Percentiles rank a stretch among this genome's conserved stretches.
Evolutionary conservation across 2,329 filamentous ascomycete species (phyloP).

Genomic region (Exophiala dermatitidis): DNA sequence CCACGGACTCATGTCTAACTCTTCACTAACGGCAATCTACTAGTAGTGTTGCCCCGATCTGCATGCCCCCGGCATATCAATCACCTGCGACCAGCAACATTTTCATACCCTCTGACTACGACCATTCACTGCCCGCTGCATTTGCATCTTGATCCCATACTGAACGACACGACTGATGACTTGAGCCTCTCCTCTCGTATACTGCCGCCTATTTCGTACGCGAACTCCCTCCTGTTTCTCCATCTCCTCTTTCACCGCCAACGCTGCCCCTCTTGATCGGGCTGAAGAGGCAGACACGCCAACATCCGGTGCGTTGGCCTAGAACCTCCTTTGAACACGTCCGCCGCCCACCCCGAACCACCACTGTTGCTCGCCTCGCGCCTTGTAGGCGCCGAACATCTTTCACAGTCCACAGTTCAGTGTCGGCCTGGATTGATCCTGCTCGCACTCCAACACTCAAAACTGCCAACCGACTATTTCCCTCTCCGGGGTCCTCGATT

Average conservation of each 20-base stretch:
- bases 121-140: too few species aligned
- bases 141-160: too few species aligned
- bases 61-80: too few species aligned
- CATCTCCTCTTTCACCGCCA: not conserved
- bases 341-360: slow-evolving; percentile 9
- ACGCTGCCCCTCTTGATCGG: not conserved
- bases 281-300: slow-evolving; percentile 1
- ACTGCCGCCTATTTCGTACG: too few species aligned
- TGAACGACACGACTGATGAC: too few species aligned
- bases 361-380: slow-evolving; percentile 1
- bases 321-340: slow-evolving; percentile 6
- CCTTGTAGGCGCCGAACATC: slow-evolving; percentile 1
- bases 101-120: too few species aligned
- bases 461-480: not conserved
- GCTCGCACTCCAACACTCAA: not conserved
- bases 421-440: slow-evolving; percentile 8
- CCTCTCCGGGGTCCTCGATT: not conserved
- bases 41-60: too few species aligned
- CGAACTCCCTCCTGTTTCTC: not conserved
- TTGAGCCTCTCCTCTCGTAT: too few species aligned
- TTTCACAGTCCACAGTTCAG: not conserved
- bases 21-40: too few species aligned
- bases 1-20: too few species aligned
- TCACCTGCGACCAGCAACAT: too few species aligned
- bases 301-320: not conserved